These are phyloP conservation scores for Xylaria sp. DNA, from an alignment of 2,329 filamentous ascomycete genomes.

Conservation along the genomic window DNA sequence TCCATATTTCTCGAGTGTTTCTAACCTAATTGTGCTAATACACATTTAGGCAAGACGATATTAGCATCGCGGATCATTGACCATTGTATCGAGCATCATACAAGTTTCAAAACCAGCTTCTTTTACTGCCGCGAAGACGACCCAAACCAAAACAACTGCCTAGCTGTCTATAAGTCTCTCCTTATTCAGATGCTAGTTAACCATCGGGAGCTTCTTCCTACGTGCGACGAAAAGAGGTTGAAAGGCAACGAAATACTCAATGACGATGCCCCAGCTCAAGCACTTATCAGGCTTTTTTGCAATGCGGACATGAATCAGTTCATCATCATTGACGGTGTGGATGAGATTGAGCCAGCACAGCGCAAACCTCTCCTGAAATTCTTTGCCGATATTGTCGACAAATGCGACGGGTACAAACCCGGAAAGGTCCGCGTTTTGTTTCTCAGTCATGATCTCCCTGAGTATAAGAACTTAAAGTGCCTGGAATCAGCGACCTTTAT, in stretches of 20 bases:
- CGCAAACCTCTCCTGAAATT: constrained; percentile 39
- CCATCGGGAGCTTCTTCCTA: constrained; percentile 38
- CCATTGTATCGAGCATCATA: constrained; percentile 28
- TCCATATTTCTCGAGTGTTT: no score
- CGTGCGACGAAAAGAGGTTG: constrained; percentile 38
- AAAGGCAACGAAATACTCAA: constrained; percentile 38
- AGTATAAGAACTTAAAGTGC: constrained; percentile 1
- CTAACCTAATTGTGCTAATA: no score
- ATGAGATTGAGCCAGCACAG: constrained; percentile 46
- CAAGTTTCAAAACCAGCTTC: constrained; percentile 40
- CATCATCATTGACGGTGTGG: constrained; percentile 52
- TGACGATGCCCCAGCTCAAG: constrained; percentile 32
- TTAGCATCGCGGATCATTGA: constrained; percentile 48
- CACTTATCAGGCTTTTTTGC: constrained; percentile 42
- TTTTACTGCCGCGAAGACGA: constrained; percentile 50
- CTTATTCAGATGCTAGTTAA: constrained; percentile 42
- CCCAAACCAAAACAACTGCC: constrained; percentile 34
- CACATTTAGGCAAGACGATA: constrained; percentile 47
- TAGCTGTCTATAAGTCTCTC: constrained; percentile 42
- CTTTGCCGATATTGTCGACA: constrained; percentile 28
- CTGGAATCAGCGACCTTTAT: neutral
- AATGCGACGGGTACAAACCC: constrained; percentile 3
- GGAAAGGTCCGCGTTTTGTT: constrained; percentile 13
- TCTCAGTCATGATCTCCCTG: constrained; percentile 8
- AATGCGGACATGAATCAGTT: constrained; percentile 38